These are phyloP conservation scores for Oehlia diaphana DNA, from an alignment of 192 early-diverging fungal genomes.

Conservation along the genomic window DNA sequence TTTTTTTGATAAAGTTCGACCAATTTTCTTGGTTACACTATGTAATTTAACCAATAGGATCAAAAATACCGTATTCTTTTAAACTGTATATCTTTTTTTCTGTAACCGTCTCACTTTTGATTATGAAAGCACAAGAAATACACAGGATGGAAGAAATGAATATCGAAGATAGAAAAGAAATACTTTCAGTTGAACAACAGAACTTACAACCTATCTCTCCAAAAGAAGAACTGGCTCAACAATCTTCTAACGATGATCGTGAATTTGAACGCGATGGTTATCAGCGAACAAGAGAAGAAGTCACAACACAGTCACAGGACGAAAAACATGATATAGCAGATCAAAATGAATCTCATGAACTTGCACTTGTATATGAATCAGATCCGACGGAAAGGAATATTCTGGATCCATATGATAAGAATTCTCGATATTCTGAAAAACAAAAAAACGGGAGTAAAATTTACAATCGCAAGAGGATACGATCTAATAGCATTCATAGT, in stretches of 20 bases:
- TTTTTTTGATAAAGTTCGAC: neutral
- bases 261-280: conserved; percentile 1
- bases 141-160: neutral
- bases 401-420: neutral
- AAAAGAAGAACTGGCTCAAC: neutral
- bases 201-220: neutral
- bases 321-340: neutral
- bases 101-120: neutral
- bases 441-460: neutral
- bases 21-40: neutral
- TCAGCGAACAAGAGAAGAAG: neutral
- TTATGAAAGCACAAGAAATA: neutral
- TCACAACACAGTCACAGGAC: neutral
- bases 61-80: neutral
- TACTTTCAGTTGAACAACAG: neutral
- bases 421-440: conserved; percentile 1
- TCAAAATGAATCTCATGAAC: conserved; percentile 9
- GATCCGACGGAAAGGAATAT: neutral
- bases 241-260: neutral
- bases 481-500: neutral
- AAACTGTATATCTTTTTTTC: neutral
- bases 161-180: conserved; percentile 7
- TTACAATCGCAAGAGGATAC: conserved; percentile 10
- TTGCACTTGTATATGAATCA: neutral
- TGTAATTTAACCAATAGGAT: neutral